Percentiles rank a stretch among this genome's conserved stretches.
Conservation (phyloP, 2,329 filamentous ascomycete species). For the Trichoderma hamatum region DNA sequence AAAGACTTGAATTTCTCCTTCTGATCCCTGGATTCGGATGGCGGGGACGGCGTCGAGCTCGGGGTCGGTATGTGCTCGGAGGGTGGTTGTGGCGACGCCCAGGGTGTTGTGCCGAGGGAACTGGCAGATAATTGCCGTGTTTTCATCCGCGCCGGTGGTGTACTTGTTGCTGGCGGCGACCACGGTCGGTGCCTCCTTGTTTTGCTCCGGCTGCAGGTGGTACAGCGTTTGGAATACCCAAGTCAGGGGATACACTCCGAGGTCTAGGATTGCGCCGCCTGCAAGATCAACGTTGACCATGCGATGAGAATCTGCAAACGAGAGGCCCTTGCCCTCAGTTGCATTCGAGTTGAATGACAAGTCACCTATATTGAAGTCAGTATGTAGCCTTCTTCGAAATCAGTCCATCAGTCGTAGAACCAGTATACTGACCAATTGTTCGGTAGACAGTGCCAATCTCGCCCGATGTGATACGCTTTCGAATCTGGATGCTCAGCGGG, state of each 20-base stretch:
- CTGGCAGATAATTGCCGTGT: conserved; percentile 74
- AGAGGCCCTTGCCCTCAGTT: conserved; percentile 52
- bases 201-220: conserved; percentile 69
- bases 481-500: conserved; percentile 75
- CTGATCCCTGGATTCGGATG: conserved; percentile 78
- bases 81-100: conserved; percentile 69
- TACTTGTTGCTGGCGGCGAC: conserved; percentile 72
- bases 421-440: conserved; percentile 50
- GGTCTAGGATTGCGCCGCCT: conserved; percentile 79
- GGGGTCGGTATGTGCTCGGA: conserved; percentile 65
- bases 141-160: conserved; percentile 74
- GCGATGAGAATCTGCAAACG: conserved; percentile 65
- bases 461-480: conserved; percentile 62
- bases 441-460: conserved; percentile 64
- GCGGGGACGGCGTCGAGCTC: conserved; percentile 60
- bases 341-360: conserved; percentile 63
- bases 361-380: conserved; percentile 49
- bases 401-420: background rate
- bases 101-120: conserved; percentile 72
- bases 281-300: conserved; percentile 84
- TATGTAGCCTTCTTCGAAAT: background rate
- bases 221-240: conserved; percentile 92
- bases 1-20: conserved; percentile 80
- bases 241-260: conserved; percentile 86
- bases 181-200: conserved; percentile 70